Conservation (phyloP, 768 basidiomycete genomes). For the Lactifluus volemus region DNA sequence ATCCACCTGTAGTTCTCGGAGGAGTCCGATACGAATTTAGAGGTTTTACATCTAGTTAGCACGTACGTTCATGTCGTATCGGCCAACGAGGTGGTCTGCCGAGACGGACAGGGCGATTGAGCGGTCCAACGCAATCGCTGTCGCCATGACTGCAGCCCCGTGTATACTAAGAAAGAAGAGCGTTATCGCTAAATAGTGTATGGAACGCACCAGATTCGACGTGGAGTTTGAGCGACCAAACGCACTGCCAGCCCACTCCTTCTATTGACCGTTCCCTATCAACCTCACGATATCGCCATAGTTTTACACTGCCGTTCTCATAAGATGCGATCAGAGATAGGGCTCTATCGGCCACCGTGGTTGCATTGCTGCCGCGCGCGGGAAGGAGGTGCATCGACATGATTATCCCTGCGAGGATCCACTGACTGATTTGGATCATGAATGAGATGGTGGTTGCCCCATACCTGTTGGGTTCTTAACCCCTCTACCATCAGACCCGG, state of each 20-base stretch:
- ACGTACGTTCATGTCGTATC: conserved; percentile 49
- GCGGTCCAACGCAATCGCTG: conserved; percentile 55
- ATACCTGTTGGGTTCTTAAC: conserved; percentile 46
- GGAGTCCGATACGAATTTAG: not conserved
- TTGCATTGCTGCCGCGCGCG: not conserved
- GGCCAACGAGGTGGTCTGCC: conserved; percentile 71
- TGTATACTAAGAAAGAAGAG: not conserved
- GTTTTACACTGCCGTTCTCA: conserved; percentile 79
- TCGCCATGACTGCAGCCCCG: conserved; percentile 66
- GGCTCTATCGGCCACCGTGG: conserved; percentile 20
- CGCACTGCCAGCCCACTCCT: conserved; percentile 61
- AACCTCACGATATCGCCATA: conserved; percentile 42
- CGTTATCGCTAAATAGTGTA: not conserved
- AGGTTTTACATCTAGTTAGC: not conserved
- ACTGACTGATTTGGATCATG: not conserved
- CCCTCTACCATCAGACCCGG: conserved; percentile 39
- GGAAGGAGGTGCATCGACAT: conserved; percentile 75
- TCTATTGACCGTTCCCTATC: conserved; percentile 48
- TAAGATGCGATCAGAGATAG: conserved; percentile 68
- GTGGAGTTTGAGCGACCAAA: conserved; percentile 63
- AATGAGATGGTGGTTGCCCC: not conserved
- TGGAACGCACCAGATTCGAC: conserved; percentile 57
- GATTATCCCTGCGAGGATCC: conserved; percentile 54
- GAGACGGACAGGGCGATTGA: conserved; percentile 71
- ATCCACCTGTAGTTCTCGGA: not conserved